phyloP scores from a whole-genome alignment of 2,329 filamentous ascomycete species.

The Penicillium frequentans region DNA sequence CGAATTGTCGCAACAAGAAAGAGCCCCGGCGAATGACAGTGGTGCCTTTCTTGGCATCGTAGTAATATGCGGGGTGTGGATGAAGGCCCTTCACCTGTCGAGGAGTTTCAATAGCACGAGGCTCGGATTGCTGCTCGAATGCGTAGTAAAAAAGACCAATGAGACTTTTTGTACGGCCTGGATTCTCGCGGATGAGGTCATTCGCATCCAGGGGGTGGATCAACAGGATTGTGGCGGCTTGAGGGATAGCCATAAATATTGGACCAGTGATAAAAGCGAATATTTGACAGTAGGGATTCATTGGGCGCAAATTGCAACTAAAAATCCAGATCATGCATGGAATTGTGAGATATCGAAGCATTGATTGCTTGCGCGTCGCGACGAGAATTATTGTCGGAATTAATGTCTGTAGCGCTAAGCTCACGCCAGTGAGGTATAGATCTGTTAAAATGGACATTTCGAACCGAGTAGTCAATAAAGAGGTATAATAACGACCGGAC shows the following conservation, averaged over 20 bases:
- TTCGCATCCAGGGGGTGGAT: constrained; percentile 6
- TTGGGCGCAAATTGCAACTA: neutral
- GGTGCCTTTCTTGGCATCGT: neutral
- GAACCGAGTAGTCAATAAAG: neutral
- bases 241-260: neutral
- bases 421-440: neutral
- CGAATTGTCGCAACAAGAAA: constrained; percentile 8
- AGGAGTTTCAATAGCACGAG: constrained; percentile 7
- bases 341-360: constrained; percentile 1
- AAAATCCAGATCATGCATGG: constrained; percentile 1
- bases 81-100: constrained; percentile 11
- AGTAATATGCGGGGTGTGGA: constrained; percentile 6
- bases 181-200: neutral
- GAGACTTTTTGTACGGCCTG: neutral
- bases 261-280: neutral
- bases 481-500: no score
- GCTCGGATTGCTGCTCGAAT: neutral
- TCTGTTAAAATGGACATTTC: neutral
- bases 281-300: neutral
- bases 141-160: neutral
- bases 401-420: neutral
- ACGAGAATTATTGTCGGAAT: neutral
- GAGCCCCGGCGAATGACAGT: neutral
- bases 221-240: constrained; percentile 6
- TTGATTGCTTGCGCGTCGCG: neutral